Evolutionary conservation across 345 rosid species (phyloP), one percentile per base, ranked within the genome.

Genomic region (Eucalyptus guilfoylei): DNA sequence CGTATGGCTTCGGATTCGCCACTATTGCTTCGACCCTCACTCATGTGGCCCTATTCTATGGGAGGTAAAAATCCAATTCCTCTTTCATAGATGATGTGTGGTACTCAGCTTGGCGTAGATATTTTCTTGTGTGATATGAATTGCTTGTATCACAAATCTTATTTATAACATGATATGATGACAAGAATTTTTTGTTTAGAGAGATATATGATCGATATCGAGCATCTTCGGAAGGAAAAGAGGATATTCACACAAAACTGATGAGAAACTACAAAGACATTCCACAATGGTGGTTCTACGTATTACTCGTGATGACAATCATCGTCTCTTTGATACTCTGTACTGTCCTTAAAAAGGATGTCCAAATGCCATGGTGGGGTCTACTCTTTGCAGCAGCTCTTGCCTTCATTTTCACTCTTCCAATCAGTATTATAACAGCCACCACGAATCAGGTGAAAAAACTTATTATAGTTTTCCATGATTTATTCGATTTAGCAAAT

Each of bases 341-440:
- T 80, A 90, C n/a, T 86, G 10, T 90, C 86, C 55, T 90, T 49
- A 90, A 83, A 21, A 85, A 90, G 28, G 89, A 90, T 37, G 87
- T 90, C 83, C 91, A 90, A 42, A 87, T 90, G 91, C 89, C 89
- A 12, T 89, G 91, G 87, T 89, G 91, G 89, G 89, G 89, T 32
- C 60, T 90, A 10, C 23, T 90, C 88, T 90, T 90, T 54, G 91
- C 89, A 5, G 64, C 64, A 12, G 87, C 85, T 47, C 89, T 90
- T 11, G 91, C 89, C 21, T 90, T 90, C 24, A 16, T 90, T 28
- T 90, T 90, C 89, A 90, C 91, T 69, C 91, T 90, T 55, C 91
- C 91, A 30, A 81, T 89, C 40, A 87, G 91, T 87, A 89, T 89
- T 45, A 89, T 89, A 44, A 87, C 91, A 44, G 91, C 91, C 28